phyloP scores from a whole-genome alignment of 306 rosid species.

The Vachellia pachyceras region DNA sequence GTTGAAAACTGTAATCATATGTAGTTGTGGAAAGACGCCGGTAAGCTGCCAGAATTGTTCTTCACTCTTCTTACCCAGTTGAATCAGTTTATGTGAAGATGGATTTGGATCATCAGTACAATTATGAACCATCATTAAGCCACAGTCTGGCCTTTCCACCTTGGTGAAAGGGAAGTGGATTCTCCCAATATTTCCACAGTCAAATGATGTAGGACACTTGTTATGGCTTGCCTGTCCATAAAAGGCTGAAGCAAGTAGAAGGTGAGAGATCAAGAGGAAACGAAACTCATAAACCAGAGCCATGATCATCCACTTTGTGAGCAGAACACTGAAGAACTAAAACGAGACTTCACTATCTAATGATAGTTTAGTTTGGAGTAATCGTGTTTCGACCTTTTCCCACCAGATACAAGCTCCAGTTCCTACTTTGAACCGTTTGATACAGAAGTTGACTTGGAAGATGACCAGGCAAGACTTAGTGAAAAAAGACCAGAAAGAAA shows the following conservation, averaged over 20 bases:
- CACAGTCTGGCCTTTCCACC: neutral
- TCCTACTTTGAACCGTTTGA: neutral
- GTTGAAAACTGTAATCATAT: neutral
- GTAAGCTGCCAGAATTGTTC: neutral
- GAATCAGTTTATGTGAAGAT: neutral
- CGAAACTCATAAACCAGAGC: neutral
- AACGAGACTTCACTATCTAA: neutral
- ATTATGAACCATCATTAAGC: neutral
- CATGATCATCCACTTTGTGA: neutral
- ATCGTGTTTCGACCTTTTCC: neutral
- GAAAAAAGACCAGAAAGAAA: no score
- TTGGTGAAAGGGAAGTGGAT: constrained; percentile 16
- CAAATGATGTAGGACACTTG: neutral
- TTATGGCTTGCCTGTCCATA: neutral
- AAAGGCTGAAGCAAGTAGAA: constrained; percentile 1
- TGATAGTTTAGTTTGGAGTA: neutral
- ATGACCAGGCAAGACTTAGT: neutral
- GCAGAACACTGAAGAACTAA: neutral
- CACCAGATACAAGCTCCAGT: neutral
- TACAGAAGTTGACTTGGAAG: neutral
- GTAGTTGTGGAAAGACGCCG: no score
- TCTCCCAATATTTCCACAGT: constrained; percentile 27
- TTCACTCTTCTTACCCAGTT: neutral
- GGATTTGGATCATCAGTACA: neutral
- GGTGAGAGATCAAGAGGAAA: constrained; percentile 4